Evolutionary conservation across 768 basidiomycete species (phyloP), one percentile per base, ranked within the genome.

Genomic region (Suillus alpinus): DNA sequence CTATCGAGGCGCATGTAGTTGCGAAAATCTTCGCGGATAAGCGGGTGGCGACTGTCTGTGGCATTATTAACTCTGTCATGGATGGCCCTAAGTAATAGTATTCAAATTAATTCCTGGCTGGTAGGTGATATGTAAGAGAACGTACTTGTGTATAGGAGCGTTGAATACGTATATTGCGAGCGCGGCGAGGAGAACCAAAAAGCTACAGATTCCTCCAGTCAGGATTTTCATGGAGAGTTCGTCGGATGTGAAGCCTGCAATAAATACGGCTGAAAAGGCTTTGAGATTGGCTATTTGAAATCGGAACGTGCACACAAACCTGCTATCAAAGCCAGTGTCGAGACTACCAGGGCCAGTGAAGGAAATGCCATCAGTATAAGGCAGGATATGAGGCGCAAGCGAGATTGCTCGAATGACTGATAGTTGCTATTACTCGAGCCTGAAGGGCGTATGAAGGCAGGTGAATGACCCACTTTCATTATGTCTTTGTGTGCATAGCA

Each of bases 151-250:
- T 2, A 29, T 1, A 10, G 16, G 47, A 49, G 16, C 9, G 0
- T 9, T 18, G 49, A 50, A 50, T n/a, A 50, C 49, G 18, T 31
- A 29, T 49, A 49, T 5, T 18, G 29, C 29, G 16, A 31, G 9
- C 8, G 0, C 4, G 8, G 1, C 4, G 2, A 49, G 47, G 29
- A 5, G 0, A 18, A 18, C 0, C 8, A 49, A 1, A 18, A 18
- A 9, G 9, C 0, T 8, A 16, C 16, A 31, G 9, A 0, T 16
- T n/a, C 1, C 2, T n/a, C 1, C 49, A 12, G 9, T n/a, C 29
- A 50, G 18, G 5, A 10, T 2, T 31, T 6, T 31, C 18, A 31
- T 4, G 18, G n/a, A 12, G 5, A 3, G 18, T n/a, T 50, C 10
- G 18, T 50, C 18, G 4, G 29, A 50, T 31, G 18, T n/a, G 18